Percentiles rank a stretch among this genome's conserved stretches.
These are phyloP conservation scores for Gryganskiella cystojenkinii DNA, from an alignment of 192 early-diverging fungal genomes.

Conservation along the genomic window DNA sequence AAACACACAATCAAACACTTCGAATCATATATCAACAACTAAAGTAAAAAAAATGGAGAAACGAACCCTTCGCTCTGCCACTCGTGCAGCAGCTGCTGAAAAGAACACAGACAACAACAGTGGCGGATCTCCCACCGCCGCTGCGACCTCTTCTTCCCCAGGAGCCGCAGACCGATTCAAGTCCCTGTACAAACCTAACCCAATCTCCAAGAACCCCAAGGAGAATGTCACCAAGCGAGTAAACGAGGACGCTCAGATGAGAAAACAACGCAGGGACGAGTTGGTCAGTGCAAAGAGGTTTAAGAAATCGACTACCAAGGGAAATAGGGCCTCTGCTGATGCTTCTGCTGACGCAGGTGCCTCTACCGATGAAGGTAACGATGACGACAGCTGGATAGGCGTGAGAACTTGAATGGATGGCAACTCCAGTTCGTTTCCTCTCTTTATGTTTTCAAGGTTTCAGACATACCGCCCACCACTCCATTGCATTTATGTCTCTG, in stretches of 20 bases:
- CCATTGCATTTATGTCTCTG: too few relatives aligned
- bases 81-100: slow-evolving; percentile 23
- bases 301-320: slow-evolving; percentile 44
- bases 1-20: not conserved
- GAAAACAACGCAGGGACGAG: slow-evolving; percentile 76
- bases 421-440: too few relatives aligned
- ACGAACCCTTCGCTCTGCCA: slow-evolving; percentile 40
- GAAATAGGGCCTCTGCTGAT: slow-evolving; percentile 14
- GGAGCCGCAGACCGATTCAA: slow-evolving; percentile 20
- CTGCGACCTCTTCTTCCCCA: not conserved
- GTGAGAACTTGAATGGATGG: too few relatives aligned
- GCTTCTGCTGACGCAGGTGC: not conserved
- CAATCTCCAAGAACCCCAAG: slow-evolving; percentile 55
- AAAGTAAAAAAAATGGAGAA: slow-evolving; percentile 22
- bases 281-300: slow-evolving; percentile 75
- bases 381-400: not conserved
- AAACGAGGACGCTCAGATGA: slow-evolving; percentile 64
- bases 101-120: slow-evolving; percentile 22
- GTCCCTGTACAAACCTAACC: slow-evolving; percentile 61
- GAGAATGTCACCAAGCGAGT: slow-evolving; percentile 66
- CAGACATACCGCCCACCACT: too few relatives aligned
- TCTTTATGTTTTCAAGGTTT: too few relatives aligned
- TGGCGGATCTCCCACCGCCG: not conserved
- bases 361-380: not conserved
- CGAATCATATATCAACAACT: not conserved